Base-by-base conservation (phyloP, 345 rosid genomes). In the Crucihimalaya himalaica region DNA sequence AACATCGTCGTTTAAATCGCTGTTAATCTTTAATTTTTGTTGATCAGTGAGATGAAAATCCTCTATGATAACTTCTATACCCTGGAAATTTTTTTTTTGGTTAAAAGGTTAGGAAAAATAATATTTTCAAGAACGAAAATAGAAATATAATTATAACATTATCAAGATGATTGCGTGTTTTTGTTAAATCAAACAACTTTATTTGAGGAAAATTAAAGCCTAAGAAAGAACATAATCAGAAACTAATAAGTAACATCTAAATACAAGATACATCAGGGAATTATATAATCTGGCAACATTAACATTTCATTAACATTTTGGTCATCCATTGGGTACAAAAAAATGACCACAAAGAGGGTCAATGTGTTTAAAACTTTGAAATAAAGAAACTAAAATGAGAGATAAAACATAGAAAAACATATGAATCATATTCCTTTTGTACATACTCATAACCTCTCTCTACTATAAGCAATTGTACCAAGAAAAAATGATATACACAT, bases 401-500 rank as follows among this genome's bases (percentile, higher is more conserved):
- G 27, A 48, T 48, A 2, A 48, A 48, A 48, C 27, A 48, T 10
- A 46, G 23, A 46, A 46, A 43, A 16, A 46, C 8, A 46, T 46
- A 46, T 46, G 54, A 48, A 48, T 48, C 28, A 48, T 48, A 0
- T 18, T 48, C 15, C 9, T 48, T 48, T 48, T 48, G 54, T 48
- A 70, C 58, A 59, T 7, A 47, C 23, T 65, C 5, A 46, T 39
- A 56, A 57, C 56, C 19, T 65, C 78, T 56, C 27, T 31, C 68
- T 18, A 45, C 56, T 68, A 60, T 51, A 60, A 67, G 62, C 50
- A 21, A 34, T 66, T 48, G 66, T 66, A 48, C 66, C 32, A 57
- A 56, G 61, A 63, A 63, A 63, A 43, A 64, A n/a, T 14, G 62
- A 72, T 43, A 53, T 54, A 37, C 77, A 73, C 23, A 59, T 34